phyloP scores from a whole-genome alignment of 345 rosid species.

The Hevea brasiliensis region DNA sequence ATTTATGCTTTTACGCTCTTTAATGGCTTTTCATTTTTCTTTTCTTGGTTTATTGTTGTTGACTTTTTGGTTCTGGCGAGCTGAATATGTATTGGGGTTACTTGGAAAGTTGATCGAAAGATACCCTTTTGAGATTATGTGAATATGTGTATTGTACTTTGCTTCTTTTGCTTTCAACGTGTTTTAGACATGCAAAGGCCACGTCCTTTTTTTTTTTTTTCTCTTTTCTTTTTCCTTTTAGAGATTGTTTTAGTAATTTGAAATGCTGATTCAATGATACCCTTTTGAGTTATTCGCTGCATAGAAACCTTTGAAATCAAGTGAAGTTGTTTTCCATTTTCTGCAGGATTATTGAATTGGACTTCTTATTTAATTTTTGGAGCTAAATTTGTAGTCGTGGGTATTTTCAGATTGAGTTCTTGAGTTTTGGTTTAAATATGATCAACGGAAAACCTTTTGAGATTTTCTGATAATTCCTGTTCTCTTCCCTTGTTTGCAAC shows the following conservation, averaged over 20 bases:
- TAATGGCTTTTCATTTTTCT: not conserved
- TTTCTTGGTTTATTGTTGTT: not conserved
- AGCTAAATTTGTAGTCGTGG: not conserved
- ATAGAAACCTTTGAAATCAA: constrained; percentile 2
- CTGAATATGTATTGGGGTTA: constrained; percentile 9
- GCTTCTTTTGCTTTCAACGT: constrained; percentile 7
- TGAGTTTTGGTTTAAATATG: not conserved
- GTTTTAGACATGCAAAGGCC: not conserved
- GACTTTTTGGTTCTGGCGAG: not conserved
- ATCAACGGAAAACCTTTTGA: not conserved
- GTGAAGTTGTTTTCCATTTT: not conserved
- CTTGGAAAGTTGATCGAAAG: constrained; percentile 20
- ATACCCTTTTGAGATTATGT: constrained; percentile 17
- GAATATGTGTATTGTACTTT: not conserved
- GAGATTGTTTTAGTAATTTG: constrained; percentile 1
- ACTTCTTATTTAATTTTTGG: not conserved
- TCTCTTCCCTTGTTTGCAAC: not conserved
- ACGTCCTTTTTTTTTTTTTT: not conserved
- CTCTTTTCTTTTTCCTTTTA: not conserved
- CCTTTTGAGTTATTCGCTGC: not conserved
- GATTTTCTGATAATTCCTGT: not conserved
- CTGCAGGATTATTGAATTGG: constrained; percentile 1
- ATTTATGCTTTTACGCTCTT: not conserved
- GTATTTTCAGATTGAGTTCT: not conserved
- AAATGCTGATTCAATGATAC: not conserved